phyloP scores from a whole-genome alignment of 176 grass and related monocot genomes.

The Eleusine indica region DNA sequence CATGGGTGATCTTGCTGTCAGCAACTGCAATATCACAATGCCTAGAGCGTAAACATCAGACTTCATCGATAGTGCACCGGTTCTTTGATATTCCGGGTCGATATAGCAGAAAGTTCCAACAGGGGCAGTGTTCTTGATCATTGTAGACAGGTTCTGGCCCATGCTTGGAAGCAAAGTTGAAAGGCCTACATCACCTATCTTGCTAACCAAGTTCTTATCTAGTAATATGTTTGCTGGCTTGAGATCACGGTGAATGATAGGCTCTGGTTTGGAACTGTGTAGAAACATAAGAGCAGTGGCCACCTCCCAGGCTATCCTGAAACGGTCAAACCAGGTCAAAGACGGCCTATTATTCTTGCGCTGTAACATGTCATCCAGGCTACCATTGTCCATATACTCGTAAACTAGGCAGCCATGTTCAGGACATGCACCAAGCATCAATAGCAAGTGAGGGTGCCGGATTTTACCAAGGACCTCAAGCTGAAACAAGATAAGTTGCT shows the following conservation, averaged over 20 bases:
- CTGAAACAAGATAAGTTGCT: slow-evolving; percentile 43
- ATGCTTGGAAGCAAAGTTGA: slow-evolving; percentile 63
- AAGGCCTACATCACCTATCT: slow-evolving; percentile 90
- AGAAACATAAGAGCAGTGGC: slow-evolving; percentile 77
- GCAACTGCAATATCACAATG: slow-evolving; percentile 68
- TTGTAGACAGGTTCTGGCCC: slow-evolving; percentile 38
- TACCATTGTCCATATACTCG: slow-evolving; percentile 74
- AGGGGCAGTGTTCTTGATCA: slow-evolving; percentile 73
- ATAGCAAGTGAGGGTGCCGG: slow-evolving; percentile 76
- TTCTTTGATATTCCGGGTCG: slow-evolving; percentile 90
- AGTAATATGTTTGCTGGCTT: slow-evolving; percentile 74
- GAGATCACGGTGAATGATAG: slow-evolving; percentile 90
- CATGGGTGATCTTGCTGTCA: slow-evolving; percentile 66
- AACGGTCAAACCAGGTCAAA: slow-evolving; percentile 74
- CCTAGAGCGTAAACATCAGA: slow-evolving; percentile 77
- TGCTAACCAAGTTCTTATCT: slow-evolving; percentile 73
- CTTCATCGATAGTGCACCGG: slow-evolving; percentile 61
- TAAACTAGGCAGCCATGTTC: slow-evolving; percentile 79
- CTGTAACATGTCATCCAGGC: slow-evolving; percentile 76
- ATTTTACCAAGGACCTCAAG: slow-evolving; percentile 84
- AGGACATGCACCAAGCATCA: slow-evolving; percentile 90
- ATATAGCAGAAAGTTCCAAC: slow-evolving; percentile 98
- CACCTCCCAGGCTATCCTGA: slow-evolving; percentile 77
- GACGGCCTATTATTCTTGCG: slow-evolving; percentile 43
- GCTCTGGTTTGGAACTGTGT: slow-evolving; percentile 78